Conservation (phyloP, 2,329 filamentous ascomycete species). For the Sarocladiaceae sp. region DNA sequence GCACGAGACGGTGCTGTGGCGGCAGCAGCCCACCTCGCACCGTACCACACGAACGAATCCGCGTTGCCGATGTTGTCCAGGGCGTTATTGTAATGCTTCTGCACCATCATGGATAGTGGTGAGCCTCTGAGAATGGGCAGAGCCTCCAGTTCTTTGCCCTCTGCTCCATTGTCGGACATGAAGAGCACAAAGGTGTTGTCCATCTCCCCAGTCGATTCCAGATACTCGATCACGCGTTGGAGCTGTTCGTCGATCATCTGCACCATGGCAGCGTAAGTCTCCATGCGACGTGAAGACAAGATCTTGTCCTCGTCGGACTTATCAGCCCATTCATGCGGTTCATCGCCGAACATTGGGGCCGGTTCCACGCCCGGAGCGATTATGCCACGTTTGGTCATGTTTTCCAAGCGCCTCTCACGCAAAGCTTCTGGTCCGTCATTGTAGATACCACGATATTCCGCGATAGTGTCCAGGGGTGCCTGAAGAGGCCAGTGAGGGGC, state of each 20-base stretch:
- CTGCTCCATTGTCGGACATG: slow-evolving; percentile 60
- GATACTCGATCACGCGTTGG: slow-evolving; percentile 53
- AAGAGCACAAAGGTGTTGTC: slow-evolving; percentile 63
- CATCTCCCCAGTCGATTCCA: slow-evolving; percentile 50
- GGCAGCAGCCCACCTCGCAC: slow-evolving; percentile 47
- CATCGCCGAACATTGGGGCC: background rate
- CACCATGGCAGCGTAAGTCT: slow-evolving; percentile 59
- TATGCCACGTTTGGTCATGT: slow-evolving; percentile 52
- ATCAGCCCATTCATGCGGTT: background rate
- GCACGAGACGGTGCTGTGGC: slow-evolving; percentile 31
- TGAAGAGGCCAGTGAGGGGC: slow-evolving; percentile 63
- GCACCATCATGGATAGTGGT: slow-evolving; percentile 40
- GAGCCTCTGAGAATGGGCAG: background rate
- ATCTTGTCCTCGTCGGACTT: background rate
- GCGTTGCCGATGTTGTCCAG: slow-evolving; percentile 51
- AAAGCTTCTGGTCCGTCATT: slow-evolving; percentile 57
- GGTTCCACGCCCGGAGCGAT: slow-evolving; percentile 21
- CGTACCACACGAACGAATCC: slow-evolving; percentile 59
- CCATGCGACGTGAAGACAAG: slow-evolving; percentile 2
- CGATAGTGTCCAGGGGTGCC: slow-evolving; percentile 48
- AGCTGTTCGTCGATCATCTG: slow-evolving; percentile 58
- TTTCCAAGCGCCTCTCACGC: slow-evolving; percentile 44
- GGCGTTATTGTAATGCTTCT: slow-evolving; percentile 49
- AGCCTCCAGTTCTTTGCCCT: slow-evolving; percentile 55
- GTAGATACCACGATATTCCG: slow-evolving; percentile 56